These are phyloP conservation scores for Monoraphidium neglectum DNA, from an alignment of 139 green algal species.

Conservation along the genomic window DNA sequence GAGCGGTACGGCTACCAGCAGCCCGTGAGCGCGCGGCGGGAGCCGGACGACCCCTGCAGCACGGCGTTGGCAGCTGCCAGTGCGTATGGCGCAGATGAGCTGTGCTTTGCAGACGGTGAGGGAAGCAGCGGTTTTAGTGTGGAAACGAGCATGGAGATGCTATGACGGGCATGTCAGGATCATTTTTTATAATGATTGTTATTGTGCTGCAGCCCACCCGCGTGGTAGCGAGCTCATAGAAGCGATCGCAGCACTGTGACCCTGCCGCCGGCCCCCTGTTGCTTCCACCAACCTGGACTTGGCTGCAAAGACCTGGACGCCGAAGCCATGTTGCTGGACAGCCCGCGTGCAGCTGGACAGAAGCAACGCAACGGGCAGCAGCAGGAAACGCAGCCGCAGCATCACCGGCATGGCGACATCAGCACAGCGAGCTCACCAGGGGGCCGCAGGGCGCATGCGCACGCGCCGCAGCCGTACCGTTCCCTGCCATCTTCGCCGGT, in stretches of 20 bases:
- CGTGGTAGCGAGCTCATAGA: too few species aligned
- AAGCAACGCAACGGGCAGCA: too few species aligned
- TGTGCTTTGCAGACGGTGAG: not conserved
- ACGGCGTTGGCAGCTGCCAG: not conserved
- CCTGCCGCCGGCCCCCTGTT: too few species aligned
- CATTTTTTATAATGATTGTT: too few species aligned
- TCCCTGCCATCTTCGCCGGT: not conserved
- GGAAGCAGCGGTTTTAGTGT: not conserved
- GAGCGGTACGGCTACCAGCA: constrained; percentile 30
- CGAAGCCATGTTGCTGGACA: too few species aligned
- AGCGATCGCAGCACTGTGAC: too few species aligned
- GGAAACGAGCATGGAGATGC: not conserved
- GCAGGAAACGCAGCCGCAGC: too few species aligned
- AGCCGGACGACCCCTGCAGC: constrained; percentile 21
- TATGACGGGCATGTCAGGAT: too few species aligned
- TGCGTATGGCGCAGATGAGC: not conserved
- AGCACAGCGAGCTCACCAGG: not conserved
- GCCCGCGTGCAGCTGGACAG: too few species aligned
- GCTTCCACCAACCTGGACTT: too few species aligned
- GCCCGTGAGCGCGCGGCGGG: not conserved
- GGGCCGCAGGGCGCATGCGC: not conserved
- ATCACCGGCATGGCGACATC: not conserved
- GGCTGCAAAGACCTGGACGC: too few species aligned
- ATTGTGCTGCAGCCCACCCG: too few species aligned
- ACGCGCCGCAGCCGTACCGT: not conserved